Base-by-base conservation (phyloP, 1,284 basidiomycete genomes). In the Phenoliferia sp. region DNA sequence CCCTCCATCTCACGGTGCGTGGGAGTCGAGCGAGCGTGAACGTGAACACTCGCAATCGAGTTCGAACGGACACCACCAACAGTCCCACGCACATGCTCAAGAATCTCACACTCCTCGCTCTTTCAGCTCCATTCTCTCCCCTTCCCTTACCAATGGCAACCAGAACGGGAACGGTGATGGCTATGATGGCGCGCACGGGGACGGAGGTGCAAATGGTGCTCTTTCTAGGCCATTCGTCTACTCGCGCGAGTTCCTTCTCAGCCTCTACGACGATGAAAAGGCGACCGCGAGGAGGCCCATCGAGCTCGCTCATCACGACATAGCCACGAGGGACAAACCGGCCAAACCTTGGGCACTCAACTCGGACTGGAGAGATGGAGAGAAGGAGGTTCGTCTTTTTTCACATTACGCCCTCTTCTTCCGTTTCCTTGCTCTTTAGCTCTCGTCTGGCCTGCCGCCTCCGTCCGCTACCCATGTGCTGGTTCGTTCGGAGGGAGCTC, bases 231-330 rank as follows among this genome's bases (percentile, higher is more conserved):
- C 72, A 22, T 73, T 73, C 63, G 69, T 71, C 26, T 73, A 73
- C 60, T 66, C 72, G 64, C 56, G 72, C 50, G 72, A 73, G 33
- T 69, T 73, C 50, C 59, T 73, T 36, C 62, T 73, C 26, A 66
- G 67, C 58, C 61, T 73, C 3, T 73, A 73, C 62, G 72, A 73
- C 66, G 65, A 70, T 54, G 69, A 73, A 32, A 73, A 73, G 68
- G 72, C 72, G 2, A 31, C 35, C 2, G 62, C 36, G 57, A 62
- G 65, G 59, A 56, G 69, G 2, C 72, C 72, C 9, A 56, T 73
- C 59, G 72, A 73, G 52, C 60, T 73, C 48, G 69, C 69, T 12
- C 28, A 52, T 2, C 67, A 73, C 56, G 72, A 71, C 10, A 48
- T 65, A 10, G 72, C 72, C 19, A 71, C 69, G 31, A 44, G 63